phyloP scores from a whole-genome alignment of 495 filamentous ascomycete genomes.

The Amphirosellinia nigrospora region DNA sequence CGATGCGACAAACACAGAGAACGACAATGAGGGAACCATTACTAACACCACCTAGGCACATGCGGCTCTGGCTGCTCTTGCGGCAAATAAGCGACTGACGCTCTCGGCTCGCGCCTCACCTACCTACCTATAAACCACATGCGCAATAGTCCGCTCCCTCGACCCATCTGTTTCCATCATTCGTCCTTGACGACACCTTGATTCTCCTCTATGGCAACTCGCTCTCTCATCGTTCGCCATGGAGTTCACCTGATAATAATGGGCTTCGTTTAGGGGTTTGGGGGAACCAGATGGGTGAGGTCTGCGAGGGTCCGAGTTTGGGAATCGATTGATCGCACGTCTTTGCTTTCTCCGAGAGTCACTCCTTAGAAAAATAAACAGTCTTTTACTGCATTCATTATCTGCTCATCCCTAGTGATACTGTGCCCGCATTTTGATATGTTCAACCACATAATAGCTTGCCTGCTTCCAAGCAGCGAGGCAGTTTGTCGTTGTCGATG shows the following conservation, averaged over 20 bases:
- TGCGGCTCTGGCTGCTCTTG: conserved; percentile 50
- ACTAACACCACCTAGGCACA: conserved; percentile 33
- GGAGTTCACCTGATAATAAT: neutral
- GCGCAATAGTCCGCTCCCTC: conserved; percentile 22
- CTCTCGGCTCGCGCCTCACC: neutral
- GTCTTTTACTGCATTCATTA: neutral
- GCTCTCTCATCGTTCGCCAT: neutral
- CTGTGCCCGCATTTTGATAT: too few relatives aligned
- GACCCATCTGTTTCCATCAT: neutral
- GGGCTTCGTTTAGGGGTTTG: neutral
- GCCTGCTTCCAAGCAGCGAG: neutral
- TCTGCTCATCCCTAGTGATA: neutral
- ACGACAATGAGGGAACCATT: neutral
- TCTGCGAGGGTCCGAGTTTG: neutral
- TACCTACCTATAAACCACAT: conserved; percentile 2
- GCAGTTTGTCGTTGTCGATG: neutral
- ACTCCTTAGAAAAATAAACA: conserved; percentile 22
- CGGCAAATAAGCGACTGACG: conserved; percentile 42
- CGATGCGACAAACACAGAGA: neutral
- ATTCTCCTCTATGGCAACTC: neutral
- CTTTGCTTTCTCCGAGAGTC: conserved; percentile 11
- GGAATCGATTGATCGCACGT: neutral
- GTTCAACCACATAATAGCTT: neutral
- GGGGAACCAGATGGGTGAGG: neutral
- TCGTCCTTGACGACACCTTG: conserved; percentile 3